Conservation (phyloP, 306 rosid species). For the Luffa acutangula region DNA sequence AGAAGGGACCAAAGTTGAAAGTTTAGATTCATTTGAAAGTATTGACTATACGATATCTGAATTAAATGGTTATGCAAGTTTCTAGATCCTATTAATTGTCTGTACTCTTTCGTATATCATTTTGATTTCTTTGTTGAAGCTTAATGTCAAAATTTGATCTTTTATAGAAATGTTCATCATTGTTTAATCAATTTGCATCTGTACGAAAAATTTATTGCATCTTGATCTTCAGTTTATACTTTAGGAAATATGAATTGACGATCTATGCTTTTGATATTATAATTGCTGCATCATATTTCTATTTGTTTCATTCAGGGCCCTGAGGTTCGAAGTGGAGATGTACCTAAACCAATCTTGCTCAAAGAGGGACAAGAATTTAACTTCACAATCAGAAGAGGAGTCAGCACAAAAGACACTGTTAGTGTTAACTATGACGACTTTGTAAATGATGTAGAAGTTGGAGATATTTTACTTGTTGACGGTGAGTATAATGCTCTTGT, state of each 20-base stretch:
- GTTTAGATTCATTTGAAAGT: background rate
- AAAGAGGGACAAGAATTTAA: constrained; percentile 65
- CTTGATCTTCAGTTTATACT: background rate
- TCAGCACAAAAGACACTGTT: constrained; percentile 54
- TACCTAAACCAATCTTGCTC: constrained; percentile 57
- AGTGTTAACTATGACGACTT: constrained; percentile 92
- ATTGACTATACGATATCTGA: background rate
- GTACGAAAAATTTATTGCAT: background rate
- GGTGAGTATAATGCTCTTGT: constrained; percentile 35
- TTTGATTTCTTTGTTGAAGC: background rate
- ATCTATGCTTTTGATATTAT: background rate
- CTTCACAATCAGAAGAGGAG: constrained; percentile 88
- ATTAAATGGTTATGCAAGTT: background rate
- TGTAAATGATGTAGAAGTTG: constrained; percentile 80
- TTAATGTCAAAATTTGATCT: background rate
- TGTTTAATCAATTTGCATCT: background rate
- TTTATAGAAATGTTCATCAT: background rate
- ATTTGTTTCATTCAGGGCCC: constrained; percentile 61
- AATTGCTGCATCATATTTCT: background rate
- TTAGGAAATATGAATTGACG: background rate
- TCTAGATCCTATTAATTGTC: background rate
- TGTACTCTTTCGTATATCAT: background rate
- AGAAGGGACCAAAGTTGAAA: background rate
- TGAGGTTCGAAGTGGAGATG: constrained; percentile 95
- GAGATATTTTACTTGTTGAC: constrained; percentile 75